Conservation (phyloP, 495 filamentous ascomycete genomes). For the Friedmanniomyces endolithicus region DNA sequence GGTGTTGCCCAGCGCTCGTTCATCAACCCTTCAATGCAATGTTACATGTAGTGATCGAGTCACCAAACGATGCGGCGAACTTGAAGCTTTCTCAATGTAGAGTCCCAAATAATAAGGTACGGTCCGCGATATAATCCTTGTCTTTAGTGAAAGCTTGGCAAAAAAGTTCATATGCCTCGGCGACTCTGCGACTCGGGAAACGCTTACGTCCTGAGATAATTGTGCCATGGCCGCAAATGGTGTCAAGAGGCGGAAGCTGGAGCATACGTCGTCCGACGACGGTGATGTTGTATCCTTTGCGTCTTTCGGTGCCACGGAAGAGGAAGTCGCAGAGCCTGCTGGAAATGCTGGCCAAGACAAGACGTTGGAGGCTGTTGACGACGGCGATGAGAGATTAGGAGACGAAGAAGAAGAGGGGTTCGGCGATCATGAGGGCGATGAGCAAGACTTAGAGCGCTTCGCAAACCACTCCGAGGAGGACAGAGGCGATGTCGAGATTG, state of each 20-base stretch:
- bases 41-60: background rate
- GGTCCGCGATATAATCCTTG: constrained; percentile 3
- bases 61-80: background rate
- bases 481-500: background rate
- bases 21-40: background rate
- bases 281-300: constrained; percentile 15
- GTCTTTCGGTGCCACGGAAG: constrained; percentile 11
- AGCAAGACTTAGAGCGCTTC: background rate
- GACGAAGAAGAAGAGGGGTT: background rate
- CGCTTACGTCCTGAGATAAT: background rate
- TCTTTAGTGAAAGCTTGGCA: background rate
- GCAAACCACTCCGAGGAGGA: too few species aligned
- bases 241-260: constrained; percentile 27
- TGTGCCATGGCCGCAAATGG: constrained; percentile 20
- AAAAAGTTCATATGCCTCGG: constrained; percentile 1
- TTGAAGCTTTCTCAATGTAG: background rate
- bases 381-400: background rate
- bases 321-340: background rate
- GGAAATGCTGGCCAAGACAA: background rate
- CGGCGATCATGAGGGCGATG: background rate
- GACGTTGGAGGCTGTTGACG: background rate
- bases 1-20: too few species aligned
- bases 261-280: constrained; percentile 17
- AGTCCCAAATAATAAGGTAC: background rate
- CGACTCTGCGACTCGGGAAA: background rate